Evolutionary conservation across 306 rosid species (phyloP).

Genomic region (Sphenostylis stenocarpa): DNA sequence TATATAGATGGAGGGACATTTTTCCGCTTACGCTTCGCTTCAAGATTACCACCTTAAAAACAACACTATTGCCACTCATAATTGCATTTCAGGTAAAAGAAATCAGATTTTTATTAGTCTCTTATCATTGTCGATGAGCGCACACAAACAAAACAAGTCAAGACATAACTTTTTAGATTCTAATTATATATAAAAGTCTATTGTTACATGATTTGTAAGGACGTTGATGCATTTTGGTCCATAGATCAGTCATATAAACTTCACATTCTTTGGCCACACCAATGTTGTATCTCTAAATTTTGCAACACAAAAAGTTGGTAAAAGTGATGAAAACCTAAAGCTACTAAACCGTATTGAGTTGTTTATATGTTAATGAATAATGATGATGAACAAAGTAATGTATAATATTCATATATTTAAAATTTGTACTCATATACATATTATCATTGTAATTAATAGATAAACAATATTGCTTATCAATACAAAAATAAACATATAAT

Average conservation of each 20-base stretch:
- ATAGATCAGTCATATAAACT: slow-evolving; percentile 59
- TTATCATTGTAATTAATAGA: no score
- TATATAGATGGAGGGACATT: no score
- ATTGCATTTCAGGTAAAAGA: slow-evolving; percentile 37
- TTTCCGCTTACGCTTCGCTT: slow-evolving; percentile 59
- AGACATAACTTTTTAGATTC: neutral
- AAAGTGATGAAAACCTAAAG: no score
- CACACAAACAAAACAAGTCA: neutral
- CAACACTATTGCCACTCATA: slow-evolving; percentile 64
- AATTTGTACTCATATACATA: no score
- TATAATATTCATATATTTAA: no score
- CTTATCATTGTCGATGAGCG: neutral
- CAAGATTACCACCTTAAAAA: slow-evolving; percentile 61
- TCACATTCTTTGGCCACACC: slow-evolving; percentile 63
- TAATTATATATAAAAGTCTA: neutral
- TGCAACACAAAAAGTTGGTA: no score
- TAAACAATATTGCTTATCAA: no score
- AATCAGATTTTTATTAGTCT: neutral
- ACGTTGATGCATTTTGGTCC: slow-evolving; percentile 71
- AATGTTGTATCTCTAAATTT: no score
- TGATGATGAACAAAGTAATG: no score
- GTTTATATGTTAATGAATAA: no score
- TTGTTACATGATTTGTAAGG: slow-evolving; percentile 23
- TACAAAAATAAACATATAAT: no score
- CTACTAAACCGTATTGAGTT: no score